phyloP scores from a whole-genome alignment of 192 early-diverging fungal species.

The Entrophospora sp. region DNA sequence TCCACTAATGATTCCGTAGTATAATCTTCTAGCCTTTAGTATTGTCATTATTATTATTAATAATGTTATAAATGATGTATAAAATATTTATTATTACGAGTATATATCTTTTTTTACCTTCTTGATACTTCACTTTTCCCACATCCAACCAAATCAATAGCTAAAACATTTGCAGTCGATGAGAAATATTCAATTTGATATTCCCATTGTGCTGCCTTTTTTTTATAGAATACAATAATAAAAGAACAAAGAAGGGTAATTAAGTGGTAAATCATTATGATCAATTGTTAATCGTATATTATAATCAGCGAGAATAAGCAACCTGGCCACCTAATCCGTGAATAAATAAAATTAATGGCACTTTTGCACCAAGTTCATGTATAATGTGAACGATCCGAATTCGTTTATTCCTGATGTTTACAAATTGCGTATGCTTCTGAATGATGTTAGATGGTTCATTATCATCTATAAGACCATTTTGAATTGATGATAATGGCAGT shows the following conservation, averaged over 20 bases:
- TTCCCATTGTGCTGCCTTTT: constrained; percentile 46
- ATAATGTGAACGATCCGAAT: constrained; percentile 47
- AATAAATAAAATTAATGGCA: constrained; percentile 47
- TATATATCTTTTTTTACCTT: constrained; percentile 40
- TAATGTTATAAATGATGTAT: background rate
- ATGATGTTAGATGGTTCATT: background rate
- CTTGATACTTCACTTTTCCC: constrained; percentile 42
- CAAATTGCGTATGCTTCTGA: constrained; percentile 26
- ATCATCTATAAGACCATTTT: no score
- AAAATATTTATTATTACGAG: background rate
- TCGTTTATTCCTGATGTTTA: constrained; percentile 35
- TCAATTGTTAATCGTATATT: no score
- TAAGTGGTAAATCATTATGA: no score
- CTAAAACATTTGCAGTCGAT: constrained; percentile 40
- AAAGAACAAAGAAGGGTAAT: background rate
- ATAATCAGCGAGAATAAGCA: no score
- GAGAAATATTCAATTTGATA: constrained; percentile 48
- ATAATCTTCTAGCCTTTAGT: constrained; percentile 36
- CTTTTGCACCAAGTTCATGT: constrained; percentile 41
- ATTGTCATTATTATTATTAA: background rate
- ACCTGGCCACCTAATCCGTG: constrained; percentile 54
- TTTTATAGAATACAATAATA: background rate
- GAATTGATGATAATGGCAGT: no score
- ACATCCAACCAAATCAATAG: constrained; percentile 46
- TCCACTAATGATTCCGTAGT: constrained; percentile 37